phyloP scores from a whole-genome alignment of 2,329 filamentous ascomycete species.

The Chaetomium sp. region DNA sequence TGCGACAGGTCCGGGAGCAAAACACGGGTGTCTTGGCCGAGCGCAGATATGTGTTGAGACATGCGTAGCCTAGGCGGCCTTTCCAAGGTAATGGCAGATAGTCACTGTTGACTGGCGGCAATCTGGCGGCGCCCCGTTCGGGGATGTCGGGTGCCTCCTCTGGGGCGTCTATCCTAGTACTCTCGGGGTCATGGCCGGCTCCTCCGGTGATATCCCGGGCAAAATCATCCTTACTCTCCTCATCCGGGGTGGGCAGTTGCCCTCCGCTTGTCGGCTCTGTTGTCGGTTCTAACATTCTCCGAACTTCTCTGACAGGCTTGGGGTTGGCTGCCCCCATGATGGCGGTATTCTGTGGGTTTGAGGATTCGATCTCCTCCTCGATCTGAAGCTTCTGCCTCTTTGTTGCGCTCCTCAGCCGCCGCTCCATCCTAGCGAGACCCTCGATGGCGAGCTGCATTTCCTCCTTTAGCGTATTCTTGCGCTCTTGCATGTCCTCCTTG shows the following conservation, averaged over 20 bases:
- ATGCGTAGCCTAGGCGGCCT: constrained; percentile 87
- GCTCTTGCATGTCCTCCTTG: constrained; percentile 13
- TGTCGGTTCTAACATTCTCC: constrained; percentile 23
- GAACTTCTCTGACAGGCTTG: background rate
- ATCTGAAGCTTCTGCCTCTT: constrained; percentile 53
- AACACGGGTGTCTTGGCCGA: constrained; percentile 82
- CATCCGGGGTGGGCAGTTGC: constrained; percentile 18
- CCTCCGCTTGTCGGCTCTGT: background rate
- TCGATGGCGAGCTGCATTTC: constrained; percentile 46
- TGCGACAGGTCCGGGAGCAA: constrained; percentile 86
- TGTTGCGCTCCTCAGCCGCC: constrained; percentile 46
- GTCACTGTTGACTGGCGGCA: constrained; percentile 79
- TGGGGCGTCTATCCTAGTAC: constrained; percentile 12
- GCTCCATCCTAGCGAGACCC: constrained; percentile 54
- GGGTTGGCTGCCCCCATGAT: background rate
- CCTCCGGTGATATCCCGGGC: constrained; percentile 31
- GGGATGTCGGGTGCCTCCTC: constrained; percentile 30
- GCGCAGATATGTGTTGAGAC: constrained; percentile 88
- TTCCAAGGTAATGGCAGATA: constrained; percentile 88
- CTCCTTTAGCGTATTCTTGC: constrained; percentile 27
- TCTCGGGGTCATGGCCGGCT: constrained; percentile 26
- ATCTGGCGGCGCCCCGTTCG: constrained; percentile 54
- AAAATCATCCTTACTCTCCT: constrained; percentile 32
- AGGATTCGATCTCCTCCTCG: constrained; percentile 45
- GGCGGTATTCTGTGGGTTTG: constrained; percentile 1